Percentiles rank a stretch among this genome's conserved stretches.
These are phyloP conservation scores for Neofusicoccum sp. DNA, from an alignment of 2,329 filamentous ascomycete genomes.

Conservation along the genomic window DNA sequence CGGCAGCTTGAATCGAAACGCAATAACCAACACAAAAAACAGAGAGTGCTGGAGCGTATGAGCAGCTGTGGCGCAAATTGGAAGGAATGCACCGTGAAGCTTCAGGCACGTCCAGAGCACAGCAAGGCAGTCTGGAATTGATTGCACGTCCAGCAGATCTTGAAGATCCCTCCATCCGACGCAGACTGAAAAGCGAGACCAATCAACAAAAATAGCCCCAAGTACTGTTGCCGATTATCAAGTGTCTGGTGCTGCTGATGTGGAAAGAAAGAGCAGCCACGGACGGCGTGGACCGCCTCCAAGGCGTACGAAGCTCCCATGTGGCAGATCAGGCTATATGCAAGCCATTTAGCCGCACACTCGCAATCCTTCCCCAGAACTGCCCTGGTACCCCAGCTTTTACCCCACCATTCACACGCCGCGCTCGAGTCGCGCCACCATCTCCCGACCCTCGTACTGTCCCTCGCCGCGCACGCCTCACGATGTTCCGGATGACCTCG, in stretches of 20 bases:
- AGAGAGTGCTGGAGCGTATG: neutral
- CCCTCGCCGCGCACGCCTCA: neutral
- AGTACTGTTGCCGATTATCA: neutral
- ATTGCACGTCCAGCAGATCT: neutral
- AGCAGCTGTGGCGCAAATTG: neutral
- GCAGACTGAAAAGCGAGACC: neutral
- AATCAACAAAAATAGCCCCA: neutral
- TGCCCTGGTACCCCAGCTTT: constrained; percentile 15
- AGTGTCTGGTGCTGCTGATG: neutral
- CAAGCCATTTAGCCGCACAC: constrained; percentile 13
- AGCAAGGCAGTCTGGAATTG: neutral
- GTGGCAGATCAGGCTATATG: constrained; percentile 17
- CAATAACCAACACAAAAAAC: neutral
- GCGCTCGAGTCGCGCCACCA: constrained; percentile 2
- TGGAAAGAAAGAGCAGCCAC: neutral
- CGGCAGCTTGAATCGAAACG: neutral
- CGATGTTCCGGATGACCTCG: neutral
- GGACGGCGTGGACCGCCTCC: neutral
- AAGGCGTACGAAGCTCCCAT: constrained; percentile 2
- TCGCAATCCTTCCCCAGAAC: constrained; percentile 12
- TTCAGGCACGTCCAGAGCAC: neutral
- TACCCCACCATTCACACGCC: constrained; percentile 12
- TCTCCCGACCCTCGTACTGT: neutral
- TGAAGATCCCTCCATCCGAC: neutral
- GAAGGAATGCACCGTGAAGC: neutral